phyloP scores from a whole-genome alignment of 2,329 filamentous ascomycete genomes.

The Phialophora verrucosa region DNA sequence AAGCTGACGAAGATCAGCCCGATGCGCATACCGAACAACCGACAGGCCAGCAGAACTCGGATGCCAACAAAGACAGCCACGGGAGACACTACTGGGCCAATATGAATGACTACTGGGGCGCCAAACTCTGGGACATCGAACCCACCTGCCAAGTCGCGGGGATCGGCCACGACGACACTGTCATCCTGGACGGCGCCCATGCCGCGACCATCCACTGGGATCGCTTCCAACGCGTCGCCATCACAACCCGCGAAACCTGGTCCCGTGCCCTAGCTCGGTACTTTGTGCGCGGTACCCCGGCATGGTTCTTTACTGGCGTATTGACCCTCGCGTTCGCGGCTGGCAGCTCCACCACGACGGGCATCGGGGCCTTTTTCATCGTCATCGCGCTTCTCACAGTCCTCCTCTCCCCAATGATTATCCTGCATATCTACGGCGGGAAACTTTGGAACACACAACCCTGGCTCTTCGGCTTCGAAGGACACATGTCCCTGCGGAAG shows the following conservation, averaged over 20 bases:
- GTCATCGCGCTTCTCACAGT: conserved; percentile 38
- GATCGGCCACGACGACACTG: conserved; percentile 50
- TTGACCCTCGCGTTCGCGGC: conserved; percentile 9
- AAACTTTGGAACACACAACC: conserved; percentile 51
- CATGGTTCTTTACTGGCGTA: conserved; percentile 30
- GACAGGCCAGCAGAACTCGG: background rate
- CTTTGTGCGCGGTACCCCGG: conserved; percentile 32
- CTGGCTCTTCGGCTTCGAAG: conserved; percentile 54
- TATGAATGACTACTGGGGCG: conserved; percentile 47
- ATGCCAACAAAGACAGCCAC: background rate
- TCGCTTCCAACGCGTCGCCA: conserved; percentile 45
- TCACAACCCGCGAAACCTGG: conserved; percentile 41
- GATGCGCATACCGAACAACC: conserved; percentile 1
- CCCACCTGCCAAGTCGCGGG: conserved; percentile 51
- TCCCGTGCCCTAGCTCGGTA: conserved; percentile 40
- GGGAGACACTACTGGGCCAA: conserved; percentile 35
- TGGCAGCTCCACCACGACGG: conserved; percentile 4
- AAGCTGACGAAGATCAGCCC: background rate
- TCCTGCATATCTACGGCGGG: conserved; percentile 48
- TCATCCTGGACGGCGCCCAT: conserved; percentile 51
- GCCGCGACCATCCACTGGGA: conserved; percentile 55
- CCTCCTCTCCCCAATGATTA: conserved; percentile 44
- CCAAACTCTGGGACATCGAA: conserved; percentile 55
- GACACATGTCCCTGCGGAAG: conserved; percentile 47
- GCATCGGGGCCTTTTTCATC: conserved; percentile 26